Evolutionary conservation across 495 filamentous ascomycete genomes (phyloP), one percentile per base, ranked within the genome.

Genomic region (Thozetella sp.): DNA sequence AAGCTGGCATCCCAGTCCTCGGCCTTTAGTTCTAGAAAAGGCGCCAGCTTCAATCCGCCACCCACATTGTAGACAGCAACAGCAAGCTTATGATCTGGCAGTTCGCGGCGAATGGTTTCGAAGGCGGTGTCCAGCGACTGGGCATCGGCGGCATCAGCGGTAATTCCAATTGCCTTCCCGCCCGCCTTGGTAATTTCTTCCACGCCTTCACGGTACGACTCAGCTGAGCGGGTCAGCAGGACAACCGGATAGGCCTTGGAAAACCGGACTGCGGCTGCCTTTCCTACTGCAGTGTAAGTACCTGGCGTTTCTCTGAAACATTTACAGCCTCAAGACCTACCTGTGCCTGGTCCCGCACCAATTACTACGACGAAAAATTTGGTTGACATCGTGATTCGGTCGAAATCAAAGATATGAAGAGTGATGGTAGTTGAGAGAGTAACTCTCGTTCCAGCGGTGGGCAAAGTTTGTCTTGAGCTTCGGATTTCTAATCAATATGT

Each of bases 1-100:
- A 85, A 83, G 2, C 84, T 80, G 2, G 54, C 63, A 15, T 82
- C 69, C 62, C 91, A 89, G 25, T 95, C 90, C 22, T 86, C 83
- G 43, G 83, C 72, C 0, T 73, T 86, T 51, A 91, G 56, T 59
- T 96, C 93, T 19, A 97, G 75, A 66, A 97, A 96, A 1, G 92
- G 90, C 77, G 93, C 94, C 37, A 83, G 77, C 3, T 86, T 76
- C 58, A 91, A 89, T 1, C 84, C 81, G 25, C 83, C 88, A 2
- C 82, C 83, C 15, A 88, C 86, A 68, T 97, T 97, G 69, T 91
- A 97, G 6, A 97, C 76, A 0, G 93, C 93, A 0, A 90, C 93
- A 10, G 89, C 92, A 1, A 90, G 72, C 24, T 82, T 78, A 24
- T 67, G 61, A 15, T 65, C 79, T 0, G 73, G 67, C 13, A 79